Evolutionary conservation across 2,329 filamentous ascomycete species (phyloP).

Genomic region (Beauveria bassiana): DNA sequence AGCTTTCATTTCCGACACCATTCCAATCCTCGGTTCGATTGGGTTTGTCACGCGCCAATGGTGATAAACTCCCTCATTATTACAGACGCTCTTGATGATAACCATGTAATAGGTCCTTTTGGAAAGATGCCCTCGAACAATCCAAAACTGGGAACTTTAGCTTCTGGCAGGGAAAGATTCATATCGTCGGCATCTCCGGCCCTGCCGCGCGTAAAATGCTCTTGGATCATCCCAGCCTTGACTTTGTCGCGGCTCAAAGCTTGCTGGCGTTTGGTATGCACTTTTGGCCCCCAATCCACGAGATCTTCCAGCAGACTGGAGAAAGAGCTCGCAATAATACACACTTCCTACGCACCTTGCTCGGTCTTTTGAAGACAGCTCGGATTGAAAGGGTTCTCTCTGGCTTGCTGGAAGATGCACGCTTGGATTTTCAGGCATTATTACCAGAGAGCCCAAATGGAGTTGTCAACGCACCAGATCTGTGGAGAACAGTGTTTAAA

Average conservation of each 20-base stretch:
- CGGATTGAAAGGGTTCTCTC: background rate
- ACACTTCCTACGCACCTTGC: slow-evolving; percentile 8
- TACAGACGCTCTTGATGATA: background rate
- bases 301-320: background rate
- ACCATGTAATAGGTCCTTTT: slow-evolving; percentile 2
- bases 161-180: slow-evolving; percentile 13
- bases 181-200: slow-evolving; percentile 12
- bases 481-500: background rate
- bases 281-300: background rate
- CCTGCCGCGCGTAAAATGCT: slow-evolving; percentile 12
- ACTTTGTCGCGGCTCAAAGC: background rate
- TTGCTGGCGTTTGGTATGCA: background rate
- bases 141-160: slow-evolving; percentile 13
- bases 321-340: background rate
- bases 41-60: background rate
- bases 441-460: background rate
- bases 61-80: background rate
- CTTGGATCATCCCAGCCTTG: slow-evolving; percentile 7
- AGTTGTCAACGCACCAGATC: background rate
- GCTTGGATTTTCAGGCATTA: background rate
- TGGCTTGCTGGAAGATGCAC: background rate
- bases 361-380: slow-evolving; percentile 5
- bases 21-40: background rate
- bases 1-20: background rate
- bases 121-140: background rate